phyloP scores from a whole-genome alignment of 306 rosid genomes.

The Lathyrus oleraceus region DNA sequence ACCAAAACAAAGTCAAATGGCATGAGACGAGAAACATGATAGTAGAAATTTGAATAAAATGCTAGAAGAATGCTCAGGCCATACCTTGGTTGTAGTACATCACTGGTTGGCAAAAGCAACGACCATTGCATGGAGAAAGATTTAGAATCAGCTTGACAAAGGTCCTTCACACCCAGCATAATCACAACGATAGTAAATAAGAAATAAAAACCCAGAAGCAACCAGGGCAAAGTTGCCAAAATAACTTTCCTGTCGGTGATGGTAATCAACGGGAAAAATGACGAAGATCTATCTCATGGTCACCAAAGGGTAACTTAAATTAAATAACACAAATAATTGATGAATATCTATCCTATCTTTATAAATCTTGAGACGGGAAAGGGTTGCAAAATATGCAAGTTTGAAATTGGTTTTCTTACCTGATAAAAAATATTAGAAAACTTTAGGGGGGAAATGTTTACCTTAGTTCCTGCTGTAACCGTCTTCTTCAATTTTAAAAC shows the following conservation, averaged over 20 bases:
- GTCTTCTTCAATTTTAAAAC: slow-evolving; percentile 15
- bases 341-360: not conserved
- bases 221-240: not conserved
- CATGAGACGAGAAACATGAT: slow-evolving; percentile 27
- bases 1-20: slow-evolving; percentile 16
- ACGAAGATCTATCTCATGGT: not conserved
- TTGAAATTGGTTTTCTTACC: not conserved
- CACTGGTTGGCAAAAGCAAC: slow-evolving; percentile 81
- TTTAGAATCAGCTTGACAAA: slow-evolving; percentile 87
- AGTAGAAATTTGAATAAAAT: slow-evolving; percentile 1
- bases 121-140: slow-evolving; percentile 86
- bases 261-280: not conserved
- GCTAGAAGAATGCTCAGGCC: slow-evolving; percentile 22
- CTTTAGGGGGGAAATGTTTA: not conserved
- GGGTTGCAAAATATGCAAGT: slow-evolving; percentile 7
- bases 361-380: not conserved
- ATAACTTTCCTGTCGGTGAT: not conserved
- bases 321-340: not conserved
- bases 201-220: slow-evolving; percentile 5
- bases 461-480: not conserved
- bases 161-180: slow-evolving; percentile 61
- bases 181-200: not conserved
- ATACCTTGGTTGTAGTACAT: slow-evolving; percentile 81
- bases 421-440: not conserved
- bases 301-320: not conserved